A percentile compares a stretch with the other conserved stretches of the same genome.
phyloP scores from a whole-genome alignment of 2,329 filamentous ascomycete species.

The Claviceps fusiformis region DNA sequence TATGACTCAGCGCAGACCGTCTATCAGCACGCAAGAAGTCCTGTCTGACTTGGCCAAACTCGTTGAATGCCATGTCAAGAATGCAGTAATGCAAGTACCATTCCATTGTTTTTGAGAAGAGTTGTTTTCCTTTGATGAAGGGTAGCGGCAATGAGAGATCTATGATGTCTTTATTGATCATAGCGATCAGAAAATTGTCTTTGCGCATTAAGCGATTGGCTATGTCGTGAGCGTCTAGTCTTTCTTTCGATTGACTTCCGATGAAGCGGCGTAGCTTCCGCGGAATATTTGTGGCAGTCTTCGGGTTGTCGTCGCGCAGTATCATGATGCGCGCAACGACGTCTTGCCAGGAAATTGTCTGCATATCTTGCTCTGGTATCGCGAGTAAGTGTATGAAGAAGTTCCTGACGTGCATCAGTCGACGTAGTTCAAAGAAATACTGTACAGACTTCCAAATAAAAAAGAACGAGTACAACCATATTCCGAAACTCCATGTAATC shows the following conservation, averaged over 20 bases:
- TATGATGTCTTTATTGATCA: constrained; percentile 94
- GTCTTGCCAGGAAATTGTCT: constrained; percentile 89
- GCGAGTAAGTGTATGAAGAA: constrained; percentile 75
- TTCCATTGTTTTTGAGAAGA: constrained; percentile 81
- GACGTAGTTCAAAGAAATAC: constrained; percentile 58
- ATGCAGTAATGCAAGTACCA: constrained; percentile 88
- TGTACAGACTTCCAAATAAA: constrained; percentile 71
- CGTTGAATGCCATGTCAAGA: constrained; percentile 87
- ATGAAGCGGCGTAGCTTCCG: constrained; percentile 42
- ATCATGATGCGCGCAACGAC: constrained; percentile 76
- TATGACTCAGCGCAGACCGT: constrained; percentile 63
- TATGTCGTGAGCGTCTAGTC: constrained; percentile 92
- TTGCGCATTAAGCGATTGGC: constrained; percentile 92
- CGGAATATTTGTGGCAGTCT: constrained; percentile 49
- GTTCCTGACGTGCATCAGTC: constrained; percentile 64
- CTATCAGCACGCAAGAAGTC: constrained; percentile 76
- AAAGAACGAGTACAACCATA: constrained; percentile 78
- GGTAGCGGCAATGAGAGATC: constrained; percentile 78
- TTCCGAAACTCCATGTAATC: constrained; percentile 57
- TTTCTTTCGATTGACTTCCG: constrained; percentile 79
- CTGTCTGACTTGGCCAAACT: constrained; percentile 72
- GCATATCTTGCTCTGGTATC: constrained; percentile 73
- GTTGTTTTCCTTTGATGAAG: constrained; percentile 62
- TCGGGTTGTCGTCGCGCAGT: constrained; percentile 73
- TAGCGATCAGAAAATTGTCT: constrained; percentile 91